A percentile compares a stretch with the other conserved stretches of the same genome.
These are phyloP conservation scores for Wickerhamiella infanticola DNA, from an alignment of 1,139 yeast species.

Conservation along the genomic window DNA sequence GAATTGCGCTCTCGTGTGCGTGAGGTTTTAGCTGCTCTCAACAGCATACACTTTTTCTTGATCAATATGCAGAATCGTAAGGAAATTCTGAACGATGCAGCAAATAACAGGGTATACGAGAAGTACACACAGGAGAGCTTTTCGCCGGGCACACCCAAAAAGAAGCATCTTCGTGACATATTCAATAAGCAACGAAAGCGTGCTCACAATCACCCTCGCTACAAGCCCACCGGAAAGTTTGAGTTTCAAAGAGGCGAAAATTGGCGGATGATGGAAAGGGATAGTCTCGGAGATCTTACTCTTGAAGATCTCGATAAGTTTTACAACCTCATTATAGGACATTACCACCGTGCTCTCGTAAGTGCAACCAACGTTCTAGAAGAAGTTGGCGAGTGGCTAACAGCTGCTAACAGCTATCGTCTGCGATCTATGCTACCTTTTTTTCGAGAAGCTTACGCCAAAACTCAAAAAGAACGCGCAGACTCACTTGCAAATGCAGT, in stretches of 20 bases:
- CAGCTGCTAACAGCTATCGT: constrained; percentile 8
- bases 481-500: neutral
- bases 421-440: constrained; percentile 1
- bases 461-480: neutral
- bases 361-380: constrained; percentile 11
- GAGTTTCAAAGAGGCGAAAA: constrained; percentile 5
- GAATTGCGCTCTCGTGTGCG: constrained; percentile 11
- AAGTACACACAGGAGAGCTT: no score
- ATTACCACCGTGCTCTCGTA: constrained; percentile 9
- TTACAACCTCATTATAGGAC: constrained; percentile 8
- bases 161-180: neutral
- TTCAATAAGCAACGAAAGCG: neutral
- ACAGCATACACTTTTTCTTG: constrained; percentile 10
- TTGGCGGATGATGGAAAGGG: constrained; percentile 3
- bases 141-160: neutral
- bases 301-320: constrained; percentile 15
- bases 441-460: constrained; percentile 1
- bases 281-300: constrained; percentile 2
- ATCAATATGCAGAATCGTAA: constrained; percentile 11
- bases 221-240: constrained; percentile 11
- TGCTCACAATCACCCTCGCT: constrained; percentile 1
- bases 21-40: constrained; percentile 9
- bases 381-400: constrained; percentile 13
- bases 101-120: neutral
- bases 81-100: constrained; percentile 9